A percentile compares a stretch with the other conserved stretches of the same genome.
These are phyloP conservation scores for Fusarium luffae DNA, from an alignment of 2,329 filamentous ascomycete genomes.

Conservation along the genomic window DNA sequence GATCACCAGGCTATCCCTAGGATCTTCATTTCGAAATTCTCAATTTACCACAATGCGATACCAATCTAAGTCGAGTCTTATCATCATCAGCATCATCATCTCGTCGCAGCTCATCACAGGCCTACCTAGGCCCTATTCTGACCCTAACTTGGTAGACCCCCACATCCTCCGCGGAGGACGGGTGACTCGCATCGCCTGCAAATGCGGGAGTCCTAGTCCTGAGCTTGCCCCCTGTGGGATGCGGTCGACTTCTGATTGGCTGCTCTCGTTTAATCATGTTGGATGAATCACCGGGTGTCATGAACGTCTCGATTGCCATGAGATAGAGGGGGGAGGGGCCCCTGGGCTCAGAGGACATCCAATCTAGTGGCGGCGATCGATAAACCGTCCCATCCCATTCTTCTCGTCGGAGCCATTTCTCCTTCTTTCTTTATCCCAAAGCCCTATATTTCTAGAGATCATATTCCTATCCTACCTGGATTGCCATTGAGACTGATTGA, in stretches of 20 bases:
- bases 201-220: slow-evolving; percentile 15
- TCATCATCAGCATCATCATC: slow-evolving; percentile 1
- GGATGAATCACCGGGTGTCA: slow-evolving; percentile 43
- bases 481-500: slow-evolving; percentile 1
- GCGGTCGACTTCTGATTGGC: slow-evolving; percentile 49
- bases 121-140: slow-evolving; percentile 4
- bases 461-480: neutral
- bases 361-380: slow-evolving; percentile 21
- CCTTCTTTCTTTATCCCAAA: slow-evolving; percentile 2
- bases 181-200: slow-evolving; percentile 65
- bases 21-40: neutral
- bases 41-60: neutral
- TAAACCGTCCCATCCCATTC: slow-evolving; percentile 20
- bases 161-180: slow-evolving; percentile 22
- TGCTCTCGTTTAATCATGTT: slow-evolving; percentile 2
- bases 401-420: slow-evolving; percentile 8
- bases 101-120: slow-evolving; percentile 1
- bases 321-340: slow-evolving; percentile 20
- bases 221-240: slow-evolving; percentile 46
- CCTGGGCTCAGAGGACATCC: slow-evolving; percentile 16
- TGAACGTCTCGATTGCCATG: slow-evolving; percentile 26
- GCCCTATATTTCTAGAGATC: neutral
- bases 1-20: neutral
- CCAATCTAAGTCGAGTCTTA: neutral
- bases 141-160: slow-evolving; percentile 5